Evolutionary conservation across 495 filamentous ascomycete species (phyloP), one percentile per base, ranked within the genome.

Genomic region (Jackrogersella multiformis): DNA sequence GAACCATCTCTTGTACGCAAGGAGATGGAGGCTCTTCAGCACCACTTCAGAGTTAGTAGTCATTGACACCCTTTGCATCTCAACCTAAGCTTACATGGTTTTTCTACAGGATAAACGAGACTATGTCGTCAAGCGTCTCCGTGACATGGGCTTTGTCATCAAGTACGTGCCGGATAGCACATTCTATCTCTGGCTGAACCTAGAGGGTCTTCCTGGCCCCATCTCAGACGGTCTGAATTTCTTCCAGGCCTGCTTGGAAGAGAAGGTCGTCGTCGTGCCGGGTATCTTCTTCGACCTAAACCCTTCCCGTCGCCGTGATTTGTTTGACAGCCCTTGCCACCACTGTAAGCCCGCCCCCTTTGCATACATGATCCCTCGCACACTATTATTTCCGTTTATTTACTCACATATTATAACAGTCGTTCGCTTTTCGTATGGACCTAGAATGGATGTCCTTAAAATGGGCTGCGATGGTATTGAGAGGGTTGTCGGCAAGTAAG

Each of bases 241-340:
- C 85, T 97, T 98, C 86, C 89, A 94, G 74, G 92, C 92, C 24
- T 94, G 95, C 69, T 78, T 98, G 36, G 85, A 90, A 67, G 92
- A 97, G 84, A 95, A 94, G 82, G 91, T 95, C 61, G 96, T 97
- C 69, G 93, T 97, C 2, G 94, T 97, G 0, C 93, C 94, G 0
- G 94, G 94, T 44, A 97, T 98, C 74, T 92, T 92, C 77, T 92
- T 92, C 66, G 90, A 98, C 71, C 76, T 98, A 70, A 97, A 98
- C 79, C 94, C 94, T 10, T 88, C 89, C n/a, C 89, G 90, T 73
- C 82, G 94, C 56, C 82, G 94, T 62, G 94, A 98, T 78, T 78
- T 98, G 46, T 98, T 98, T 70, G 94, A 97, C 76, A 92, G 88
- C 45, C 94, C 94, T 48, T 98, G 94, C 77, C 94, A 98, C 78